Base-by-base conservation (phyloP, 371 early-diverging fungal genomes). In the Funneliformis caledonium region DNA sequence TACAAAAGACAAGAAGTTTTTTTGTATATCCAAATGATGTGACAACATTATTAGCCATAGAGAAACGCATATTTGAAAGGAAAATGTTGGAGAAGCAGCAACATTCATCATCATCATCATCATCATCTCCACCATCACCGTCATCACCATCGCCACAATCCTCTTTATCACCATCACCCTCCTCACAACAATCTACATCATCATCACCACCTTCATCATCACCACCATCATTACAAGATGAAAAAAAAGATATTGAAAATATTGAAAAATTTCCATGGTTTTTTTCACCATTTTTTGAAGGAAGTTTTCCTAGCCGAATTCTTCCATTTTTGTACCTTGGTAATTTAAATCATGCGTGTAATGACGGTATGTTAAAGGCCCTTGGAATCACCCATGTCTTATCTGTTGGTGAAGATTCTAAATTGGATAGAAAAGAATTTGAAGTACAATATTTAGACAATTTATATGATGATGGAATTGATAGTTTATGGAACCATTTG, bases 381-480 rank as follows among this genome's bases (percentile, higher is more conserved):
- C 80, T 91, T 4, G 86, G 88, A 12, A 90, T 92, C 22, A 88
- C 87, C 0, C 91, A 92, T 82, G 87, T 92, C 1, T 84, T 92
- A 2, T 90, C 91, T 72, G 91, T 91, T 26, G 92, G 92, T 1
- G 91, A 91, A 74, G 87, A 91, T 56, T 88, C 89, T 11, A 87
- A 87, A 62, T 70, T 91, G 47, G 80, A 84, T 22, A 62, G 69
- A 12, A 65, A 76, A 7, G 73, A 76, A 48, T 84, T 87, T 45
- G 80, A 81, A 73, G 83, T 87, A 65, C 79, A 81, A 68, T 84
- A 85, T 70, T 83, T 92, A 72, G 91, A 91, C 61, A 90, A 91
- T 80, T 82, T 92, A 70, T 91, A 86, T 82, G 92, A 92, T 69
- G 90, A 92, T 81, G 92, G 92, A 16, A 90, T 91, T 52, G 91